A percentile compares a stretch with the other conserved stretches of the same genome.
Evolutionary conservation across 2,329 filamentous ascomycete genomes (phyloP).

Genomic region (Ustulina deusta): DNA sequence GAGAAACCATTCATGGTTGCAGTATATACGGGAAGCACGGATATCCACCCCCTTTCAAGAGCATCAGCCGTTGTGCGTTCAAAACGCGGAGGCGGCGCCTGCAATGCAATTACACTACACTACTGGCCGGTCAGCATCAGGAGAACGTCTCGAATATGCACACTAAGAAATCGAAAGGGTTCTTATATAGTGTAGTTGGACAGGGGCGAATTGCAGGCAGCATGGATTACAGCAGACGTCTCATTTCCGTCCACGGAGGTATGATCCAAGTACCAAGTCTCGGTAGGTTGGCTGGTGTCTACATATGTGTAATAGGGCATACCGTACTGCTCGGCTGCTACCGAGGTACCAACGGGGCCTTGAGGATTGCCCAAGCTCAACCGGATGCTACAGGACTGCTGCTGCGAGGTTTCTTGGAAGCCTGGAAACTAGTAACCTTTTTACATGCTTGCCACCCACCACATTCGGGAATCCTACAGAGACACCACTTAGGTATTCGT

Average conservation of each 20-base stretch:
- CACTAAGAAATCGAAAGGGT: conserved; percentile 29
- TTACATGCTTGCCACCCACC: not conserved
- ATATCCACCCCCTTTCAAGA: conserved; percentile 25
- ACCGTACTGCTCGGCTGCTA: no score
- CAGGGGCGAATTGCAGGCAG: conserved; percentile 25
- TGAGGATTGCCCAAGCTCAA: conserved; percentile 24
- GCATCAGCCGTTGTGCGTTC: conserved; percentile 28
- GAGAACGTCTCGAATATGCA: conserved; percentile 35
- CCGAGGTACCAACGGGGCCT: conserved; percentile 13
- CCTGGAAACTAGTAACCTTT: conserved; percentile 22
- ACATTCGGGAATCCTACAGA: not conserved
- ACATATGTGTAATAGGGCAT: not conserved
- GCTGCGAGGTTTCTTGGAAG: conserved; percentile 8
- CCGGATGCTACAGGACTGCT: not conserved
- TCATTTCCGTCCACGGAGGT: conserved; percentile 21
- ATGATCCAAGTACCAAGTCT: not conserved
- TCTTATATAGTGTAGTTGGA: conserved; percentile 22
- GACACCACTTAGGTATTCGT: not conserved
- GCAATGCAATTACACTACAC: conserved; percentile 24
- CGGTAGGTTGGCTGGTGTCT: conserved; percentile 8
- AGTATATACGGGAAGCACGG: conserved; percentile 10
- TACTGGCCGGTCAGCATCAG: conserved; percentile 35
- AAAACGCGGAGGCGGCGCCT: conserved; percentile 30
- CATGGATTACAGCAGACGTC: conserved; percentile 28
- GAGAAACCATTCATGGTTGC: conserved; percentile 7